A percentile compares a stretch with the other conserved stretches of the same genome.
Conservation (phyloP, 2,329 filamentous ascomycete species). For the Microdochium bolleyi region DNA sequence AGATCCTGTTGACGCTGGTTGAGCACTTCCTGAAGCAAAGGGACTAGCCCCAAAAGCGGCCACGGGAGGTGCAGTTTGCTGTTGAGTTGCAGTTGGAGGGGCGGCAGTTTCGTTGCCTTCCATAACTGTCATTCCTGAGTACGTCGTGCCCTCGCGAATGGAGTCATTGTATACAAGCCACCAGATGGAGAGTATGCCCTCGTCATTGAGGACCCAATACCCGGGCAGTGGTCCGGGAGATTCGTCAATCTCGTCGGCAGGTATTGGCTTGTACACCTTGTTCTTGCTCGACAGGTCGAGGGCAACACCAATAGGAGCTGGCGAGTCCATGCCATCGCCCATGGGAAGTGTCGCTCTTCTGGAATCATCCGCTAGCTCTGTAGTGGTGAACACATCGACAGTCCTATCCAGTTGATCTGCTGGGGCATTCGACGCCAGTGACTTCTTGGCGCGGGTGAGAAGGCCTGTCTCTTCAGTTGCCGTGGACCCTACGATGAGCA, state of each 20-base stretch:
- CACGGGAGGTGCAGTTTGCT: slow-evolving; percentile 8
- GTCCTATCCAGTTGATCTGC: slow-evolving; percentile 48
- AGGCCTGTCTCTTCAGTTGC: slow-evolving; percentile 72
- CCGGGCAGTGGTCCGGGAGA: slow-evolving; percentile 76
- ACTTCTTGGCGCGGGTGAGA: slow-evolving; percentile 62
- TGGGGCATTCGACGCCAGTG: slow-evolving; percentile 54
- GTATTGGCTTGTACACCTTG: slow-evolving; percentile 70
- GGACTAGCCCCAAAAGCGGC: slow-evolving; percentile 31
- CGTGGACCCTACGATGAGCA: slow-evolving; percentile 76
- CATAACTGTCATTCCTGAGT: slow-evolving; percentile 56
- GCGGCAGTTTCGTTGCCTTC: slow-evolving; percentile 23
- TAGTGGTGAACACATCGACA: slow-evolving; percentile 57
- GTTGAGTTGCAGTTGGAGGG: slow-evolving; percentile 20
- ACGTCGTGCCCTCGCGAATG: slow-evolving; percentile 64
- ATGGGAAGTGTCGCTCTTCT: slow-evolving; percentile 70
- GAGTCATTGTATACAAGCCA: slow-evolving; percentile 90
- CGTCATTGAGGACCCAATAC: slow-evolving; percentile 78
- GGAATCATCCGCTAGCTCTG: slow-evolving; percentile 64
- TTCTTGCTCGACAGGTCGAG: slow-evolving; percentile 80
- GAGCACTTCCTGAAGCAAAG: not conserved
- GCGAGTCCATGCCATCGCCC: slow-evolving; percentile 59
- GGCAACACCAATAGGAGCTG: slow-evolving; percentile 68
- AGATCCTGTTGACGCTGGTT: slow-evolving; percentile 22
- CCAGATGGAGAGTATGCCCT: slow-evolving; percentile 79
- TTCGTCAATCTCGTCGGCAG: slow-evolving; percentile 67